phyloP scores from a whole-genome alignment of 805 yeast species.

The Clavispora carvajalis region DNA sequence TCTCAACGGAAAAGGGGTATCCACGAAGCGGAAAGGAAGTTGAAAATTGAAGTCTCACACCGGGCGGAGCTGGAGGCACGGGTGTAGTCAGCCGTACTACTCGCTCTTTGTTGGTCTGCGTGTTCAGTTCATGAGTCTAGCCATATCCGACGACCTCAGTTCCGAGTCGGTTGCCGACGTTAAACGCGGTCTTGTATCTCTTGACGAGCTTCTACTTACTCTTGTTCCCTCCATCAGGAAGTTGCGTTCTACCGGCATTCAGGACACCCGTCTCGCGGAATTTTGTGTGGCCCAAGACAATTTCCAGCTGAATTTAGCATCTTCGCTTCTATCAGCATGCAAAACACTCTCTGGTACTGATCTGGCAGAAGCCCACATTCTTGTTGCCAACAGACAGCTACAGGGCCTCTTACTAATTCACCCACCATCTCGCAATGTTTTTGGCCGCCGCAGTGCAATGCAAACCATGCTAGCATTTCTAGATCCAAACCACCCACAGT shows the following conservation, averaged over 20 bases:
- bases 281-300: slow-evolving; percentile 47
- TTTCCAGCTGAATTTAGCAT: slow-evolving; percentile 47
- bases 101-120: too few relatives aligned
- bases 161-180: slow-evolving; percentile 5
- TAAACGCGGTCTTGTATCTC: slow-evolving; percentile 4
- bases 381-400: slow-evolving; percentile 33
- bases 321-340: slow-evolving; percentile 25
- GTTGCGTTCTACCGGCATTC: slow-evolving; percentile 5
- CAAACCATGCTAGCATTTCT: slow-evolving; percentile 23
- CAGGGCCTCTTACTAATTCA: slow-evolving; percentile 62
- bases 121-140: background rate
- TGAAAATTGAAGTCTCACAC: background rate
- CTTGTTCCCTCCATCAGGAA: slow-evolving; percentile 9
- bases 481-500: slow-evolving; percentile 6
- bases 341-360: slow-evolving; percentile 1
- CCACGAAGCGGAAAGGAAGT: background rate
- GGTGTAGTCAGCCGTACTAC: background rate
- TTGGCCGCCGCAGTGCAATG: slow-evolving; percentile 40
- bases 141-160: slow-evolving; percentile 2
- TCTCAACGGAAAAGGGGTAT: too few relatives aligned
- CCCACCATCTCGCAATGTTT: slow-evolving; percentile 46
- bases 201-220: slow-evolving; percentile 7
- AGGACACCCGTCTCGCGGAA: slow-evolving; percentile 12
- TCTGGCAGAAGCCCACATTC: slow-evolving; percentile 1
- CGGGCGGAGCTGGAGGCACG: background rate